phyloP scores from a whole-genome alignment of 441 rosid species.

The Gossypium schwendimanii region DNA sequence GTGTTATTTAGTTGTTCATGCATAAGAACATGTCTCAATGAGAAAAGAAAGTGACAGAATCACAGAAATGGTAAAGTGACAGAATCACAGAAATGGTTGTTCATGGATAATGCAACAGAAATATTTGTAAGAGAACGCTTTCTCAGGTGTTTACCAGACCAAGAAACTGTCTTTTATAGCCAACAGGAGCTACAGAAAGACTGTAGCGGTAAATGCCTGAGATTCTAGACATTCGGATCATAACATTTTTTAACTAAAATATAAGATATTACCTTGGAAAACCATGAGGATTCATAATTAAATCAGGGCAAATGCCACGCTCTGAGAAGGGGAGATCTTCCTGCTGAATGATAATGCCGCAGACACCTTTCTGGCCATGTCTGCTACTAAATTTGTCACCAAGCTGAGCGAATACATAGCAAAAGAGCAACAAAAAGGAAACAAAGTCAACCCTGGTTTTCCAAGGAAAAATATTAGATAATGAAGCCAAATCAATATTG shows the following conservation, averaged over 20 bases:
- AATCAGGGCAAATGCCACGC: conserved; percentile 94
- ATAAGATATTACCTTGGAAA: conserved; percentile 75
- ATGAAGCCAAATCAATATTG: not conserved
- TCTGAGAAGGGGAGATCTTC: conserved; percentile 97
- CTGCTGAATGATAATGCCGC: conserved; percentile 88
- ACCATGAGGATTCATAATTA: conserved; percentile 98
- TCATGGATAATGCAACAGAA: not conserved
- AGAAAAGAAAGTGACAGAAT: not conserved
- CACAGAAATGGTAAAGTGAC: not conserved
- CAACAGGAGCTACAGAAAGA: not conserved
- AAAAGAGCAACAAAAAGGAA: conserved; percentile 11
- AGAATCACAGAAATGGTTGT: too few relatives aligned
- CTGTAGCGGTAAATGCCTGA: not conserved
- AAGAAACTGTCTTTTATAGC: not conserved
- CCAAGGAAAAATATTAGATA: not conserved
- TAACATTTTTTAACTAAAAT: not conserved
- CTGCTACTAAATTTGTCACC: conserved; percentile 99
- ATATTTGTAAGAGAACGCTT: not conserved
- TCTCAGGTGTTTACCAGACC: not conserved
- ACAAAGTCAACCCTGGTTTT: conserved; percentile 1
- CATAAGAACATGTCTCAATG: not conserved
- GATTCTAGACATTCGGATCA: not conserved
- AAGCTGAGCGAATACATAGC: conserved; percentile 35
- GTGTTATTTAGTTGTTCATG: not conserved
- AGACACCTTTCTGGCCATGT: conserved; percentile 97